Evolutionary conservation across 768 basidiomycete species (phyloP).

Genomic region (Trametes cingulata): DNA sequence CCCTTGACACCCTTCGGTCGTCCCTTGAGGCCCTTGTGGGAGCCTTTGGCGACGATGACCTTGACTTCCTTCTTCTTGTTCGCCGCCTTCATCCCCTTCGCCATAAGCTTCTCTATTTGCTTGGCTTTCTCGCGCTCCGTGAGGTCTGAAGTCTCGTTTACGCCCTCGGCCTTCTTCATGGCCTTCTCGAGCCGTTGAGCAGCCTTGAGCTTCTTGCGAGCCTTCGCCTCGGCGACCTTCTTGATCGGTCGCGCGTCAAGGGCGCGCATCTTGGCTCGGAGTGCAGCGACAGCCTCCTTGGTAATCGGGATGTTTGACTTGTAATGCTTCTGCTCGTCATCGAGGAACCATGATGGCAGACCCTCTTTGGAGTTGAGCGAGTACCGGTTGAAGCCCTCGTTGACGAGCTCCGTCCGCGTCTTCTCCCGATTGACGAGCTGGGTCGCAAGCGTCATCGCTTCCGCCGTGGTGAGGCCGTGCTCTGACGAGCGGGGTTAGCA

Average conservation of each 20-base stretch:
- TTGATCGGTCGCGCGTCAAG: slow-evolving; percentile 97
- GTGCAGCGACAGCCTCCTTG: slow-evolving; percentile 85
- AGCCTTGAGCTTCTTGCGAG: slow-evolving; percentile 92
- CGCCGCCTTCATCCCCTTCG: slow-evolving; percentile 68
- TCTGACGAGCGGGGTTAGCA: slow-evolving; percentile 44
- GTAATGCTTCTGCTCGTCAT: slow-evolving; percentile 92
- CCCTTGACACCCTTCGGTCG: slow-evolving; percentile 96
- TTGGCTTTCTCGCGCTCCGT: slow-evolving; percentile 94
- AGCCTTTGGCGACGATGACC: slow-evolving; percentile 89
- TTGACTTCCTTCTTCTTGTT: slow-evolving; percentile 72
- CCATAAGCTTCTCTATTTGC: slow-evolving; percentile 91
- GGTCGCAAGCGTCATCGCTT: slow-evolving; percentile 90
- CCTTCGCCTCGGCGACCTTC: slow-evolving; percentile 98
- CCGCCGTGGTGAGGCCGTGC: slow-evolving; percentile 80
- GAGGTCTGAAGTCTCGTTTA: slow-evolving; percentile 84
- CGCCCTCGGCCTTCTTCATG: slow-evolving; percentile 93
- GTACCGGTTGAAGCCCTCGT: slow-evolving; percentile 95
- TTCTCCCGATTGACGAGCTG: slow-evolving; percentile 87
- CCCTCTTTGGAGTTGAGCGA: slow-evolving; percentile 90
- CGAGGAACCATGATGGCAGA: slow-evolving; percentile 94
- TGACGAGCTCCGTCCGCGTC: slow-evolving; percentile 85
- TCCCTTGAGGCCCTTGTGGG: slow-evolving; percentile 87
- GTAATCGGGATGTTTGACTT: slow-evolving; percentile 95
- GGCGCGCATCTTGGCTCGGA: slow-evolving; percentile 89
- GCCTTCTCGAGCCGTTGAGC: slow-evolving; percentile 85